Conservation (phyloP, 2,329 filamentous ascomycete genomes). For the Falciphora oryzae region DNA sequence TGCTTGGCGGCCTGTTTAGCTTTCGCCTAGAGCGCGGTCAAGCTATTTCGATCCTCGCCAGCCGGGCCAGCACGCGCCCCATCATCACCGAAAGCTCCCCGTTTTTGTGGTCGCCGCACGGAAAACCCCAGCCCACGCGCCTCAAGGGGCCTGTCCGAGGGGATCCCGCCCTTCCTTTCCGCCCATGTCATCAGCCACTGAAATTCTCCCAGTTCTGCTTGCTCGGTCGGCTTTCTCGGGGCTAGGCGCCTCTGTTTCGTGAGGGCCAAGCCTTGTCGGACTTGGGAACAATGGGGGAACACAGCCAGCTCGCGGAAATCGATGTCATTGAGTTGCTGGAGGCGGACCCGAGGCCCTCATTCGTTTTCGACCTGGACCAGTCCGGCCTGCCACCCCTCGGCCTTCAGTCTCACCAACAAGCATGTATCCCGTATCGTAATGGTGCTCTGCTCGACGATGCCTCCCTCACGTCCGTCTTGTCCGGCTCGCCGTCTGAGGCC, state of each 20-base stretch:
- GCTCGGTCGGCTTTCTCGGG: neutral
- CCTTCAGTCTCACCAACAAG: slow-evolving; percentile 6
- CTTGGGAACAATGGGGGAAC: neutral
- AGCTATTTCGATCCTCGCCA: neutral
- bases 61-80: neutral
- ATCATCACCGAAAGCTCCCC: neutral
- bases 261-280: neutral
- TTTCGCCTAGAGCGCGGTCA: too few relatives aligned
- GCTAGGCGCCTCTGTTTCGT: too few relatives aligned
- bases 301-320: slow-evolving; percentile 11
- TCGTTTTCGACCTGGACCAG: slow-evolving; percentile 21
- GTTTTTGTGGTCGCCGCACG: neutral
- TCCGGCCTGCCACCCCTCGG: slow-evolving; percentile 5
- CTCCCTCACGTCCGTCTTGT: slow-evolving; percentile 15
- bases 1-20: neutral
- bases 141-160: neutral
- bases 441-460: slow-evolving; percentile 20
- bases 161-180: neutral
- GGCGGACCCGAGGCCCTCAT: slow-evolving; percentile 31
- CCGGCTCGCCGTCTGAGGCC: slow-evolving; percentile 10
- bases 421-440: slow-evolving; percentile 22
- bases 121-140: neutral
- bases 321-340: slow-evolving; percentile 33
- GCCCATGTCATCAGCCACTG: neutral
- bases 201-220: neutral